Evolutionary conservation across 805 yeast species (phyloP).

Genomic region (Millerozyma miso): DNA sequence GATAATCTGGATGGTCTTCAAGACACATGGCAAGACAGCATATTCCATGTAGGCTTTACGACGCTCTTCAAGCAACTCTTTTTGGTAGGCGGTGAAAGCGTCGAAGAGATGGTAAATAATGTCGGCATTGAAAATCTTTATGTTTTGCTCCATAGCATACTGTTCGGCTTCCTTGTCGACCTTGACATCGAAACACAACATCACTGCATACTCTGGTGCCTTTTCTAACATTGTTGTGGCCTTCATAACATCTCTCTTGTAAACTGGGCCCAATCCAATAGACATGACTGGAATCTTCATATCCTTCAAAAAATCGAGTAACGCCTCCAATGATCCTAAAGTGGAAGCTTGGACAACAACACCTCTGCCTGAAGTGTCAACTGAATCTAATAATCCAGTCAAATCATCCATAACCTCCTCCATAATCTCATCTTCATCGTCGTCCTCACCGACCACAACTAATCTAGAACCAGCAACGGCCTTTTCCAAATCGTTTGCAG

Average conservation of each 20-base stretch:
- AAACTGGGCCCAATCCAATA: slow-evolving; percentile 96
- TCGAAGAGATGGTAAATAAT: slow-evolving; percentile 96
- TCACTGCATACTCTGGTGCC: slow-evolving; percentile 93
- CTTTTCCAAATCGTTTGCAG: slow-evolving; percentile 95
- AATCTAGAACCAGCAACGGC: slow-evolving; percentile 99
- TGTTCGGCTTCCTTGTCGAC: slow-evolving; percentile 98
- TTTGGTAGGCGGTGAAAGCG: slow-evolving; percentile 88
- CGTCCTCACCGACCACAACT: slow-evolving; percentile 92
- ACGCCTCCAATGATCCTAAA: slow-evolving; percentile 95
- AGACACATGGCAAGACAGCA: slow-evolving; percentile 93
- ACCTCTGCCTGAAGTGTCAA: slow-evolving; percentile 93
- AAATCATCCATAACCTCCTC: slow-evolving; percentile 99
- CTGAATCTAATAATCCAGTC: slow-evolving; percentile 90
- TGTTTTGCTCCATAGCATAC: slow-evolving; percentile 89
- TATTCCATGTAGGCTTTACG: slow-evolving; percentile 82
- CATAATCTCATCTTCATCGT: slow-evolving; percentile 95
- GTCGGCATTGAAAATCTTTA: slow-evolving; percentile 92
- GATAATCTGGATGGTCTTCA: slow-evolving; percentile 91
- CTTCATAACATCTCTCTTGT: slow-evolving; percentile 96
- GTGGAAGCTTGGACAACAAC: slow-evolving; percentile 98
- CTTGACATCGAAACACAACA: slow-evolving; percentile 97
- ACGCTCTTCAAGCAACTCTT: slow-evolving; percentile 80
- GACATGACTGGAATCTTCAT: slow-evolving; percentile 99
- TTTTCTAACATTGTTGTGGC: slow-evolving; percentile 95
- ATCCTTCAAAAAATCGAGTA: slow-evolving; percentile 92